Base-by-base conservation (phyloP, 2,329 filamentous ascomycete genomes). In the Fusarium drepaniforme region DNA sequence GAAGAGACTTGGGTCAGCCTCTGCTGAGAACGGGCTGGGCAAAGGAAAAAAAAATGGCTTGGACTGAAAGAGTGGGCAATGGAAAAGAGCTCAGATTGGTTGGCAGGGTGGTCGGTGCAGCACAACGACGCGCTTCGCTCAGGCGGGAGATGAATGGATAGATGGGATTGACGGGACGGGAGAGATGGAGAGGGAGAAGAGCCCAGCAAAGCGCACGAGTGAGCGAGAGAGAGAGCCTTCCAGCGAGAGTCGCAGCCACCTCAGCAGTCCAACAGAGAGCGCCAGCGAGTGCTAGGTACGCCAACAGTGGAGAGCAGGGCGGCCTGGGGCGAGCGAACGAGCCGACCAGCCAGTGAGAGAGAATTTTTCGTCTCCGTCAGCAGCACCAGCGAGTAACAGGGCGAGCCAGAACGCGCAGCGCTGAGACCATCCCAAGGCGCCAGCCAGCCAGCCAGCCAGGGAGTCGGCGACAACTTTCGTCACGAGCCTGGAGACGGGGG, bases 281-380 rank as follows among this genome's bases (percentile, higher is more conserved):
- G 62, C 72, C 56, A 56, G 63, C 51, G 51, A 65, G 51, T 46
- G 28, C 35, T 64, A 57, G 62, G 49, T 44, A 46, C 49, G 72
- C 69, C 72, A 73, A 59, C 63, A 73, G 73, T 75, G 69, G 72
- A 62, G 73, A 75, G 73, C 49, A 70, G 72, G 66, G 67, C 53
- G 51, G 42, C 63, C 21, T 67, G 65, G 65, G 64, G 57, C 60
- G 60, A 37, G 63, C 38, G 23, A 61, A 61, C 67, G 25, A 65
- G 58, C 38, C 53, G 64, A 57, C 73, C 63, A 76, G 71, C 72
- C 75, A 75, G 74, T 76, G 74, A 79, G 74, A 75, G 73, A 81
- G 79, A 83, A 81, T 80, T 80, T 82, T 82, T 83, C 79, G 78
- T 78, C 70, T 73, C 75, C 69, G 70, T 73, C 73, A 72, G 73